Evolutionary conservation across 768 basidiomycete genomes (phyloP).

Genomic region (Fomitopsis serialis): DNA sequence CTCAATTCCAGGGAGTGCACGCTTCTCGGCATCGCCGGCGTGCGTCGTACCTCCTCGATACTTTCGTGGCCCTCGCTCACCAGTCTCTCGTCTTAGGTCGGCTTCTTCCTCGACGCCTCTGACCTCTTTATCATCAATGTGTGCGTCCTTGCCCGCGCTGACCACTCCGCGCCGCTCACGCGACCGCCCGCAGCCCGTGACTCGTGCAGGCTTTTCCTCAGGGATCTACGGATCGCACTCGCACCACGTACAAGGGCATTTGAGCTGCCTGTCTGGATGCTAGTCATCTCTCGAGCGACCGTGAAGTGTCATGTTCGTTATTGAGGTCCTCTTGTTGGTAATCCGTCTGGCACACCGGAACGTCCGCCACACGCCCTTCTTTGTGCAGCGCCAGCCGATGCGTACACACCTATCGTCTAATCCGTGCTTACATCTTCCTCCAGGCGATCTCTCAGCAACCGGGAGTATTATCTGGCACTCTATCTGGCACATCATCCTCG

Average conservation of each 20-base stretch:
- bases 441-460: slow-evolving; percentile 45
- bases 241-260: no score
- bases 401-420: neutral
- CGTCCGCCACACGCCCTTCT: no score
- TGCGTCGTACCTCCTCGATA: slow-evolving; percentile 28
- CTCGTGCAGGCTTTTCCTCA: slow-evolving; percentile 59
- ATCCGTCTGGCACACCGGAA: no score
- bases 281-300: no score
- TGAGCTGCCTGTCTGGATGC: no score
- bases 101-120: slow-evolving; percentile 71
- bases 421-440: neutral
- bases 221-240: no score
- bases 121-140: slow-evolving; percentile 71
- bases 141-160: slow-evolving; percentile 14
- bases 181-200: slow-evolving; percentile 41
- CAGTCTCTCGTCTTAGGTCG: slow-evolving; percentile 37
- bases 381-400: no score
- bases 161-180: neutral
- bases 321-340: no score
- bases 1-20: slow-evolving; percentile 50
- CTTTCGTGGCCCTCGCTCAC: neutral
- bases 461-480: slow-evolving; percentile 55
- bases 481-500: slow-evolving; percentile 66
- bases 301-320: no score
- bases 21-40: slow-evolving; percentile 56